Percentiles rank a stretch among this genome's conserved stretches.
Evolutionary conservation across 1,139 yeast species (phyloP).

Genomic region (Candida sojae): DNA sequence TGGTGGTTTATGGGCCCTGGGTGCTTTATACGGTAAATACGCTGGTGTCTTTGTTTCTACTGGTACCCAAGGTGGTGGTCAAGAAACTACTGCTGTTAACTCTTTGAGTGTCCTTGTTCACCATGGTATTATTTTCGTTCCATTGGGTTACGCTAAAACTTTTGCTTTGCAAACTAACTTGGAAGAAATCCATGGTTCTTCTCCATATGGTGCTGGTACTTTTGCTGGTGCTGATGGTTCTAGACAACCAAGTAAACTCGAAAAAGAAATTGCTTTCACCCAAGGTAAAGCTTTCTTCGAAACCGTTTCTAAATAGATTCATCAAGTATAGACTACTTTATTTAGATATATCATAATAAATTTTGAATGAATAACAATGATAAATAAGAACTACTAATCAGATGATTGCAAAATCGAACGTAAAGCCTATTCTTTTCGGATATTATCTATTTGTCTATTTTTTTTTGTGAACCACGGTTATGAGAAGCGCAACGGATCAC

Average conservation of each 20-base stretch:
- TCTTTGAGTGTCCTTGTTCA: conserved; percentile 69
- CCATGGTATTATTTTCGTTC: conserved; percentile 79
- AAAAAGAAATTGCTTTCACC: conserved; percentile 57
- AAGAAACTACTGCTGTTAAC: conserved; percentile 69
- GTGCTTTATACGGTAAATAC: conserved; percentile 72
- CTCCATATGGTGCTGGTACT: conserved; percentile 90
- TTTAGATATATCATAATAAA: neutral
- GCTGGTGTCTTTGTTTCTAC: conserved; percentile 80
- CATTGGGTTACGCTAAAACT: conserved; percentile 72
- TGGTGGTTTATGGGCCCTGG: conserved; percentile 81
- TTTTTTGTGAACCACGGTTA: neutral
- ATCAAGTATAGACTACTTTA: neutral
- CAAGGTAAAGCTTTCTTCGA: conserved; percentile 57
- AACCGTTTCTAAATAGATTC: neutral
- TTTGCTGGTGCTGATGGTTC: conserved; percentile 80
- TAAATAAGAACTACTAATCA: neutral
- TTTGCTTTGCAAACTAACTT: conserved; percentile 61
- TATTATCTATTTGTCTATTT: neutral
- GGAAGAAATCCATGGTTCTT: conserved; percentile 76
- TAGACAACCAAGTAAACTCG: conserved; percentile 67
- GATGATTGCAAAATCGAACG: neutral
- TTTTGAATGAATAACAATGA: neutral
- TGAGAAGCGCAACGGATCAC: no score
- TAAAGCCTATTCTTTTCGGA: neutral
- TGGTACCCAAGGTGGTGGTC: conserved; percentile 85